These are phyloP conservation scores for Hanseniaspora hatyaiensis DNA, from an alignment of 805 yeast species.

Conservation along the genomic window DNA sequence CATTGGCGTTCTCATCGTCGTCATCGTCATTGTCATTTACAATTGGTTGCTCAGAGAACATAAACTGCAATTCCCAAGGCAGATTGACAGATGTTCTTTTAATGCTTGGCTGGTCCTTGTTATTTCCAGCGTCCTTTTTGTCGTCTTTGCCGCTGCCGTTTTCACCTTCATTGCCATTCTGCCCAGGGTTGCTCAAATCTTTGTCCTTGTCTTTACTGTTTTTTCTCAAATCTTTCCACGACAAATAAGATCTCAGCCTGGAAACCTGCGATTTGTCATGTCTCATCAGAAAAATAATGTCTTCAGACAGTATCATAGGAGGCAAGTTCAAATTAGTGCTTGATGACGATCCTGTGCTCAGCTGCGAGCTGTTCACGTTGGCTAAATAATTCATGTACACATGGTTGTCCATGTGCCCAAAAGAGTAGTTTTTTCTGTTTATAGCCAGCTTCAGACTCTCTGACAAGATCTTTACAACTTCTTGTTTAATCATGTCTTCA, in stretches of 20 bases:
- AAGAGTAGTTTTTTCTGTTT: conserved; percentile 4
- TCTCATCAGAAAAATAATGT: conserved; percentile 79
- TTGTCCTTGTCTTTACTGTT: conserved; percentile 56
- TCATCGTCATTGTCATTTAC: conserved; percentile 56
- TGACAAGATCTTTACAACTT: conserved; percentile 68
- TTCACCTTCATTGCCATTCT: conserved; percentile 21
- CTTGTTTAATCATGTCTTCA: conserved; percentile 90
- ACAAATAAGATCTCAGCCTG: conserved; percentile 74
- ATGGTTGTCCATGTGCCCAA: not conserved
- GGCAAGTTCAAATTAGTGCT: conserved; percentile 50
- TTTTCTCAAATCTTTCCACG: conserved; percentile 95
- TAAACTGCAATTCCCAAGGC: conserved; percentile 91
- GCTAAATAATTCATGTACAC: not conserved
- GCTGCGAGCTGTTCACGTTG: not conserved
- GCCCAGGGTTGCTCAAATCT: conserved; percentile 33
- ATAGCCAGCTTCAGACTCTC: conserved; percentile 6
- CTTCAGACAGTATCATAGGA: conserved; percentile 84
- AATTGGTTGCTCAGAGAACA: conserved; percentile 83
- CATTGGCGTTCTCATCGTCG: conserved; percentile 41
- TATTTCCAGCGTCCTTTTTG: conserved; percentile 25
- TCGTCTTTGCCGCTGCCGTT: conserved; percentile 32
- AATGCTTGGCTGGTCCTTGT: conserved; percentile 37
- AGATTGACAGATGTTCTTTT: conserved; percentile 68
- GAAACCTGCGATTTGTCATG: conserved; percentile 92
- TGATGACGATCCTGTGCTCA: not conserved